Base-by-base conservation (phyloP, 148 eudicot species). In the Rhododendron williamsianum region DNA sequence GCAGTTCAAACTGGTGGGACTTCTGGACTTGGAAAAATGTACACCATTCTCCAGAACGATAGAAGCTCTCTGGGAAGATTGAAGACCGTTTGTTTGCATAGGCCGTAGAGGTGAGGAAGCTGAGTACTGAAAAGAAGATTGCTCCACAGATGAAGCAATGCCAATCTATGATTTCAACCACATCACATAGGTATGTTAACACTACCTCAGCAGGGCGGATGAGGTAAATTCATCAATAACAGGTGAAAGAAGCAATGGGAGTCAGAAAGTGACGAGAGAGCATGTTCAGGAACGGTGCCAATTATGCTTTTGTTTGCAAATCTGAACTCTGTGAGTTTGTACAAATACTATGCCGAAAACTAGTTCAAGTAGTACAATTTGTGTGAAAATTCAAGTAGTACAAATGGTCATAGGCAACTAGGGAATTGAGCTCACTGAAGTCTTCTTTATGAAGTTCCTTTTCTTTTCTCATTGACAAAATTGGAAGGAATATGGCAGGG, bases 1-100 rank as follows among this genome's bases (percentile, higher is more conserved):
- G 88, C 43, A 84, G 51, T 85, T 89, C 95, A 49, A 88, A 91
- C 65, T 93, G 95, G 95, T 93, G 95, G 95, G 92, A 92, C 38
- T 86, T 85, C 76, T 90, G 92, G 91, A 87, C 85, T 73, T 89
- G 85, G 90, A 30, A 51, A 65, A 35, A 21, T 13, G 43, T 7
- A 58, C 21, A 18, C 30, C 33, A 12, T n/a, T 25, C 67, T 82
- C 74, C 43, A 63, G 49, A 58, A 9, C 13, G 0, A 38, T 76
- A 19, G 48, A 60, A 80, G 11, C 63, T 58, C 27, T 82, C 46
- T 82, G 9, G 12, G 51, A 21, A 38, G 33, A 80, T 51, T 51
- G 38, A 51, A 15, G 25, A 30, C 36, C 6, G 25, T 19, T 77
- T 49, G 36, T 56, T 79, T 79, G 30, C 51, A 41, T 13, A 80